Conservation (phyloP, 441 rosid species). For the Jatropha multifida region DNA sequence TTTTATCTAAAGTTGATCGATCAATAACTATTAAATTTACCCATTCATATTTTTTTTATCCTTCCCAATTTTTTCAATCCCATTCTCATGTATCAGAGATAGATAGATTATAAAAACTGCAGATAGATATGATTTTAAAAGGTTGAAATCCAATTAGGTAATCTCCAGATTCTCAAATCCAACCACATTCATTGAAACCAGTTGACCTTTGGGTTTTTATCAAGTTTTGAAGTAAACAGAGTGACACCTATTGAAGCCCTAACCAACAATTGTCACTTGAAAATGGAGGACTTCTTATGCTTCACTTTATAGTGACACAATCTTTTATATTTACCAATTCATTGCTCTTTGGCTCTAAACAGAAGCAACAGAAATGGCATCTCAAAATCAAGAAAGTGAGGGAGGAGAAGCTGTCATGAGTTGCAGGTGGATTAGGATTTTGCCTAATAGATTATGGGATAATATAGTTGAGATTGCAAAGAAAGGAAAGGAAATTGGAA, state of each 20-base stretch:
- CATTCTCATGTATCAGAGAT: too few species aligned
- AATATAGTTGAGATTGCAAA: constrained; percentile 22
- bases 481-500: constrained; percentile 38
- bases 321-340: neutral
- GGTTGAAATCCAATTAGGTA: neutral
- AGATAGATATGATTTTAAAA: neutral
- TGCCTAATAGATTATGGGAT: constrained; percentile 12
- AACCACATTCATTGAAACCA: neutral
- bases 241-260: neutral
- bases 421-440: constrained; percentile 23
- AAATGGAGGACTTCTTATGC: neutral
- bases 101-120: too few species aligned
- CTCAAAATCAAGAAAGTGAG: neutral
- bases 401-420: neutral
- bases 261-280: neutral
- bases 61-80: too few species aligned
- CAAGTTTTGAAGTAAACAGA: neutral
- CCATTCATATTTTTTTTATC: too few species aligned
- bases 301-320: neutral
- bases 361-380: neutral
- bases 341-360: neutral
- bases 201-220: neutral
- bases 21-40: too few species aligned
- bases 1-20: too few species aligned
- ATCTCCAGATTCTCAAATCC: neutral